Evolutionary conservation across 2,329 filamentous ascomycete species (phyloP).

Genomic region (Dichotomopilus funicola): DNA sequence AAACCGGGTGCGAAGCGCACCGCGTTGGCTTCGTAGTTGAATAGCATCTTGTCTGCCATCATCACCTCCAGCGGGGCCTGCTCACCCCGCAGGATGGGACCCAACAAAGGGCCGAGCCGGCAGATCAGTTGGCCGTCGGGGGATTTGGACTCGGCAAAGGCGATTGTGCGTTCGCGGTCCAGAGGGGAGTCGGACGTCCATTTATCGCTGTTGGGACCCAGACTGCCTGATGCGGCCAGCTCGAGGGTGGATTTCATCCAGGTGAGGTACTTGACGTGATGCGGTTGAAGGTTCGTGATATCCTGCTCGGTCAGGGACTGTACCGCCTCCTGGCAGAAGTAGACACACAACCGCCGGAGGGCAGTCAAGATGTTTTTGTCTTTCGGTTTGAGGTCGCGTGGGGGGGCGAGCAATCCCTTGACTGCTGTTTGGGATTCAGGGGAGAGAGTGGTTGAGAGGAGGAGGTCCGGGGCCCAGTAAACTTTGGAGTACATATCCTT

Average conservation of each 20-base stretch:
- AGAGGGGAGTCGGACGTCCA: neutral
- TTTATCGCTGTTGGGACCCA: neutral
- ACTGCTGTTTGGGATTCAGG: no score
- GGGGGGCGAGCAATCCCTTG: neutral
- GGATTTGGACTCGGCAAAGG: constrained; percentile 20
- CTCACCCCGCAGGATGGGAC: constrained; percentile 28
- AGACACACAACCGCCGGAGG: constrained; percentile 3
- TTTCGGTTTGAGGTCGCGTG: neutral
- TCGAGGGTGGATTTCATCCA: constrained; percentile 6
- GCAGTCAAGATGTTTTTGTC: neutral
- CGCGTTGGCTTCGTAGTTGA: constrained; percentile 26
- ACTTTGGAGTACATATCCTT: neutral
- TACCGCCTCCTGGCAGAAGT: constrained; percentile 2
- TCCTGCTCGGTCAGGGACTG: neutral
- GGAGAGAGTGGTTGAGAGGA: no score
- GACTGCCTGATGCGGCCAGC: neutral
- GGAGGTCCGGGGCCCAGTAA: neutral
- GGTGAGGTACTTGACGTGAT: constrained; percentile 1
- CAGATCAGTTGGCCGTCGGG: constrained; percentile 27
- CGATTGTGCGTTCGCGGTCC: constrained; percentile 12
- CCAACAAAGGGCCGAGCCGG: constrained; percentile 27
- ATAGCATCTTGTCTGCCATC: constrained; percentile 29
- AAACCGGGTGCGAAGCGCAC: constrained; percentile 14
- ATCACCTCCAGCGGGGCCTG: constrained; percentile 31
- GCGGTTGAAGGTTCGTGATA: neutral